A percentile compares a stretch with the other conserved stretches of the same genome.
phyloP scores from a whole-genome alignment of 352 stramenopile genomes.

The Plasmopara viticola region DNA sequence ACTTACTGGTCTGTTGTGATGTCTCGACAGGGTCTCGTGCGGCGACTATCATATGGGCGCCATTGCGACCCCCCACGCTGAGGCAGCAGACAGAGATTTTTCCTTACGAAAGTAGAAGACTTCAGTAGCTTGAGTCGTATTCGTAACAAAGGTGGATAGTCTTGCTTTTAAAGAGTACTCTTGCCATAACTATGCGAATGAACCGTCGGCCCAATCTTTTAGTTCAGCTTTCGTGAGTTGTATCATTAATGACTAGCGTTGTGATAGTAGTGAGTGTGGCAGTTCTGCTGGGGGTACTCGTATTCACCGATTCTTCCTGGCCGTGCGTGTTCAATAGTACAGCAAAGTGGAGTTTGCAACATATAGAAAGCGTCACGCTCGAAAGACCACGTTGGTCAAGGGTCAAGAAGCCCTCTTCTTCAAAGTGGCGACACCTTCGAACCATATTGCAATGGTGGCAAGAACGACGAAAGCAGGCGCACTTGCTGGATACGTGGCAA shows the following conservation, averaged over 20 bases:
- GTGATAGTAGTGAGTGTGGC: constrained; percentile 14
- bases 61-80: constrained; percentile 63
- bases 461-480: constrained; percentile 5
- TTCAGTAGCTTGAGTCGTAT: background rate
- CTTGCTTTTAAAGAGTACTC: background rate
- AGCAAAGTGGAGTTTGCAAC: background rate
- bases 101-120: constrained; percentile 50
- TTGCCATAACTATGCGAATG: too few species aligned
- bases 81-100: constrained; percentile 76
- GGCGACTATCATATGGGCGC: constrained; percentile 85
- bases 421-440: constrained; percentile 16
- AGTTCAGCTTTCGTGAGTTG: constrained; percentile 5
- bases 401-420: constrained; percentile 6
- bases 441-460: constrained; percentile 16
- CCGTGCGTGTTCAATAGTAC: background rate
- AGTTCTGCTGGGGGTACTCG: constrained; percentile 14
- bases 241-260: constrained; percentile 15
- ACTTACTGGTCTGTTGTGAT: constrained; percentile 2
- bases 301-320: constrained; percentile 8
- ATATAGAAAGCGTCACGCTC: background rate
- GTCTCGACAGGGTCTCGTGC: constrained; percentile 52
- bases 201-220: constrained; percentile 21
- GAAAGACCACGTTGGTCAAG: constrained; percentile 1
- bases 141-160: background rate
- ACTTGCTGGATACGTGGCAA: constrained; percentile 22